A percentile compares a stretch with the other conserved stretches of the same genome.
phyloP scores from a whole-genome alignment of 2,329 filamentous ascomycete species.

The Botrytis tulipae region DNA sequence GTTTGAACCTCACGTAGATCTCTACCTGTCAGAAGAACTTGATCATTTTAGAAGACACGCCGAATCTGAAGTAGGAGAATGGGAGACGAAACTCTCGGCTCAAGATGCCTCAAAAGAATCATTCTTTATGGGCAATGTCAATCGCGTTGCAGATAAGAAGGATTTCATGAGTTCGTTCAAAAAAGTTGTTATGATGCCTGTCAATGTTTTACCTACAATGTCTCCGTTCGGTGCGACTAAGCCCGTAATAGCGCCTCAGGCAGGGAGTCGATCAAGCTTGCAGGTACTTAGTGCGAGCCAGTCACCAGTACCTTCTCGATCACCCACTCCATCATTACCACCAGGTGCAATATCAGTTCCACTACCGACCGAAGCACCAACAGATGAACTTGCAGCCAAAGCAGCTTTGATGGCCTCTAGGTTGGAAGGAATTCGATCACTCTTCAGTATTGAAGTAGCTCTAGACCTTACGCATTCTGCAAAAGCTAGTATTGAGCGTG shows the following conservation, averaged over 20 bases:
- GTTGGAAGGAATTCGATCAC: conserved; percentile 87
- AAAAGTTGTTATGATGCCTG: conserved; percentile 98
- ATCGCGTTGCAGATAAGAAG: conserved; percentile 90
- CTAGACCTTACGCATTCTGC: conserved; percentile 84
- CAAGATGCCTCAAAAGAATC: conserved; percentile 89
- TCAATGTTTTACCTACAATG: conserved; percentile 76
- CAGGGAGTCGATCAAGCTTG: conserved; percentile 32
- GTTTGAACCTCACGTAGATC: conserved; percentile 90
- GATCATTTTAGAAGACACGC: conserved; percentile 78
- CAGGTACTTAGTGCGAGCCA: conserved; percentile 31
- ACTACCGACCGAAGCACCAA: conserved; percentile 67
- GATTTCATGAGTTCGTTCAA: conserved; percentile 96
- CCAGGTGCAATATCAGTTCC: conserved; percentile 39
- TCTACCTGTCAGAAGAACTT: conserved; percentile 89
- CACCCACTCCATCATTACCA: conserved; percentile 49
- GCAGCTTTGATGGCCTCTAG: conserved; percentile 96
- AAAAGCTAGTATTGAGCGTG: conserved; percentile 82
- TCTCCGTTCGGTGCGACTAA: conserved; percentile 51
- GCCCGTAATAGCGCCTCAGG: conserved; percentile 28
- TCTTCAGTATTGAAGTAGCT: conserved; percentile 96
- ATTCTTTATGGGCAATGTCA: conserved; percentile 94
- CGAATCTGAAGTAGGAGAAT: conserved; percentile 72
- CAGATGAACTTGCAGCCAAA: conserved; percentile 90
- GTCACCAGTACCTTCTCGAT: conserved; percentile 43
- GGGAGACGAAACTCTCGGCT: conserved; percentile 90